Base-by-base conservation (phyloP, 1,284 basidiomycete genomes). In the Testicularia cyperi region DNA sequence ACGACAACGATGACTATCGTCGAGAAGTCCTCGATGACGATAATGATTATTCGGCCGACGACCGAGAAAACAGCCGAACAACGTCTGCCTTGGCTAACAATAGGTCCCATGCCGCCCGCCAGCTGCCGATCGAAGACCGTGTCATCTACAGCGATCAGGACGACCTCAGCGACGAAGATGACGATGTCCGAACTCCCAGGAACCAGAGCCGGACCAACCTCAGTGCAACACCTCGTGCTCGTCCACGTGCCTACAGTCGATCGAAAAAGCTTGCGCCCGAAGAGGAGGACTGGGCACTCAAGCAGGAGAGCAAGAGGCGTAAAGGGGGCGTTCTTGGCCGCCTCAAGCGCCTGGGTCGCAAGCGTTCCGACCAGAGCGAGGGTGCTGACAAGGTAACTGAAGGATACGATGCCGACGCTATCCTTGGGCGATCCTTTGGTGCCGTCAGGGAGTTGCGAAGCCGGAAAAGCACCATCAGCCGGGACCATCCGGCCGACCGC, bases 311-410 rank as follows among this genome's bases (percentile, higher is more conserved):
- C 5, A 52, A 57, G 45, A 44, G 61, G 24, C 48, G 55, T 32
- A 64, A 64, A 24, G 61, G 61, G 6, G 61, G 61, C 21, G 46
- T 64, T 19, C 37, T 64, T 19, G 61, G 61, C 6, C 44, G 61
- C 10, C 33, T 64, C 19, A 58, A 46, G 37, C 49, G 44, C 30
- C 43, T 64, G 21, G 55, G 55, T 5, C 45, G 47, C 16, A 58
- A 48, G 38, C 40, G 30, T 0, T 58, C 58, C 29, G 39, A 41
- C 2, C 14, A 26, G 5, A 18, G 35, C 27, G 29, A 15, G 6
- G 15, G 35, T 7, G 16, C n/a, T 5, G 35, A 30, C 29, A 35
- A 39, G 32, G 7, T 23, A 10, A 41, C 42, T 14, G 38, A 57
- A 28, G 49, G 45, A 14, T 47, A 56, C 30, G 52, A 58, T n/a